Conservation (phyloP, 352 stramenopile species). For the Phytophthora pisi region DNA sequence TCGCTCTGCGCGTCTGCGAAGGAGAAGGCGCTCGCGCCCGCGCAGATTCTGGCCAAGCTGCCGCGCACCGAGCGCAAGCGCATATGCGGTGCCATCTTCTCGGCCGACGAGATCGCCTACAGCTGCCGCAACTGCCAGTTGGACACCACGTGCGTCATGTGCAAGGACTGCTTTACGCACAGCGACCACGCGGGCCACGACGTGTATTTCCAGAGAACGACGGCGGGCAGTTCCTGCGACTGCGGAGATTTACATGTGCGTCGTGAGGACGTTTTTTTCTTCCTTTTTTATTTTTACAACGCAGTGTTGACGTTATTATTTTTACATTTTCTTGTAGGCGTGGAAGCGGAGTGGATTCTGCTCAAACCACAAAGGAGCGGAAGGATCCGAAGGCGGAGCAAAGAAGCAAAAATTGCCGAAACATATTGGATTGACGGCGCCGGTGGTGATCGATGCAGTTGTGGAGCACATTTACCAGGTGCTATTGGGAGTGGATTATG, state of each 20-base stretch:
- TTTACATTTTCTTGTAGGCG: conserved; percentile 37
- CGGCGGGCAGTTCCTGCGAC: conserved; percentile 85
- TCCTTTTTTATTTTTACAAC: conserved; percentile 2
- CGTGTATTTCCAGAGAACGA: conserved; percentile 89
- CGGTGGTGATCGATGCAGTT: conserved; percentile 74
- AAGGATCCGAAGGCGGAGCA: conserved; percentile 34
- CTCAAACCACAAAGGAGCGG: conserved; percentile 70
- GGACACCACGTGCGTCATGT: conserved; percentile 87
- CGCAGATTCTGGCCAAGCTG: conserved; percentile 70
- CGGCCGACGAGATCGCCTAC: conserved; percentile 87
- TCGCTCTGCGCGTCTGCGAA: conserved; percentile 56
- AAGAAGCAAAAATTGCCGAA: conserved; percentile 78
- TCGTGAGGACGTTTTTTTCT: neutral
- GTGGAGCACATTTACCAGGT: conserved; percentile 81
- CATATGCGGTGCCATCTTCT: conserved; percentile 86
- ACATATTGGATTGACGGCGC: conserved; percentile 51
- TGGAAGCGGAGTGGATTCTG: conserved; percentile 86
- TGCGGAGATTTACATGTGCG: conserved; percentile 83
- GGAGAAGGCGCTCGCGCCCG: conserved; percentile 47
- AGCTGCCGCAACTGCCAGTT: conserved; percentile 89
- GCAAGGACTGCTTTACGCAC: conserved; percentile 85
- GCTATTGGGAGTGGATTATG: conserved; percentile 66
- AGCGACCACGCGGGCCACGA: conserved; percentile 83
- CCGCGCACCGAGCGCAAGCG: conserved; percentile 66
- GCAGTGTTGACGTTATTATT: conserved; percentile 7